Evolutionary conservation across 768 basidiomycete genomes (phyloP), one percentile per base, ranked within the genome.

Genomic region (Obba rivulosa): DNA sequence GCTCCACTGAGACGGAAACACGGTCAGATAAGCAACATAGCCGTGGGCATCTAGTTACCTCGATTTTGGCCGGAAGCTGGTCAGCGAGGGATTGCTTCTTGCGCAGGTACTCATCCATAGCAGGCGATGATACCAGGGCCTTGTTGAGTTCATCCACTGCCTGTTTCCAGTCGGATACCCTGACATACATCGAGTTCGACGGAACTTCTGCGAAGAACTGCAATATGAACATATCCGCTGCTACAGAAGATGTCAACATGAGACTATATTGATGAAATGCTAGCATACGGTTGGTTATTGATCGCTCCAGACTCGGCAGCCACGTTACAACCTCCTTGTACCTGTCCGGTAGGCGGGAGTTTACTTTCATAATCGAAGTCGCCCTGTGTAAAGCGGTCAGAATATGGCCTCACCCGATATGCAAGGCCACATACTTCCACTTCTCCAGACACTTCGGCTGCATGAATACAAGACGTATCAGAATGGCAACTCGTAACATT

Each of bases 141-240:
- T 48, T 61, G 38, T 60, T 63, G 45, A 45, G 56, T 43, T 59
- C 59, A 46, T 57, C 48, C n/a, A 53, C 22, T 8, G 58, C 58
- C 17, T 38, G 18, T 14, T 42, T 3, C 60, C 57, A 62, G 13
- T 45, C 45, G 4, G 11, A 28, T 31, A 24, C 50, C 16, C 49
- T 43, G 3, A 53, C 51, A 14, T 20, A 45, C 4, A 39, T 34
- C 28, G 28, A 31, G 13, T n/a, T n/a, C n/a, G 28, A 13, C 5
- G 28, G 5, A 13, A 31, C 28, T 5, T 31, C 28, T 13, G 7
- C 28, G 28, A 31, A n/a, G 7, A 16, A 25, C 25, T 40, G 36
- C 7, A 25, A 5, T 13, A 31, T 31, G 7, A 21, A 8, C 17
- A 14, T 3, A 25, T 34, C 17, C n/a, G n/a, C 37, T 38, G 14